Base-by-base conservation (phyloP, 202 grass and related monocot genomes). In the Panicum hallii region DNA sequence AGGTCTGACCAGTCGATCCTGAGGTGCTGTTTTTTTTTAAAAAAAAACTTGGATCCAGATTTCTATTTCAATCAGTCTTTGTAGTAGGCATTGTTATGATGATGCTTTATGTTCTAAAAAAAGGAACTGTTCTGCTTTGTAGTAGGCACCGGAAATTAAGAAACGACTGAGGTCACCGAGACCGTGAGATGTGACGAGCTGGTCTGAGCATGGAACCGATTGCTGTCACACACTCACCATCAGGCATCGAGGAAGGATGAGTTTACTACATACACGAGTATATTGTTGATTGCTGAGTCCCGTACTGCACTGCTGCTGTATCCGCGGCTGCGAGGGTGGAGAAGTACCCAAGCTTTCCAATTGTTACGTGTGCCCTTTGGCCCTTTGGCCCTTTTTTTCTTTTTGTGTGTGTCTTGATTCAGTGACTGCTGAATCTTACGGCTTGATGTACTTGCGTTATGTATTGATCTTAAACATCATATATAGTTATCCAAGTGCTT, bases 81-180 rank as follows among this genome's bases (percentile, higher is more conserved):
- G 7, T 16, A n/a, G 63, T 28, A 55, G 36, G 36, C 36, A 38
- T 38, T 61, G 19, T 38, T 90, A 20, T 72, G 13, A 40, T 19
- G 47, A 72, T 81, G 72, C 16, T 79, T 11, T 56, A 41, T 41
- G 26, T 55, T n/a, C 70, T 90, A 63, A 90, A 34, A 34, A 81
- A 77, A 45, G 4, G 40, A 58, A 65, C 7, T 48, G 9, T 81
- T 84, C 16, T 80, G 55, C 23, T 58, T 40, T 80, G 76, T 47
- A 64, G n/a, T 78, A 88, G 85, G 85, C 40, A 50, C 64, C 1
- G 81, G 81, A 71, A 81, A 78, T 41, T 91, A 55, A 81, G 81
- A 83, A 70, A 70, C 5, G 16, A 56, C 26, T 36, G 56, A 66
- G 45, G 23, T 72, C 57, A 77, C 30, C 9, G 47, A 66, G 48